Base-by-base conservation (phyloP, 2,329 filamentous ascomycete genomes). In the Monilinia fructigena region DNA sequence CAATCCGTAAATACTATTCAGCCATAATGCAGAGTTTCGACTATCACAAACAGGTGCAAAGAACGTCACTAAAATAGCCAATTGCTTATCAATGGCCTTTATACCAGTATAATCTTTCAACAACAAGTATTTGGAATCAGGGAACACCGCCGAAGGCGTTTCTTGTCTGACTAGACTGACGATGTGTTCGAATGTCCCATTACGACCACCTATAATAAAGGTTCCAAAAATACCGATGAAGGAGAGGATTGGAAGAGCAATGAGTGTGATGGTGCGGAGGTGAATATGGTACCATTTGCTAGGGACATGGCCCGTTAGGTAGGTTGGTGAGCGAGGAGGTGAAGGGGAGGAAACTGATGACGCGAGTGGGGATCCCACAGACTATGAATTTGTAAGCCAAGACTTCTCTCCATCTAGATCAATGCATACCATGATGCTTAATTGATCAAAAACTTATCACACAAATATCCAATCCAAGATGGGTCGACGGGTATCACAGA, bases 41-140 rank as follows among this genome's bases (percentile, higher is more conserved):
- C 62, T 47, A 48, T 72, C 70, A 35, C 70, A 55, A 6, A 71
- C 66, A 1, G 73, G 72, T 1, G 69, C 70, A 60, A 75, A 75
- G 67, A 75, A 76, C 2, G 63, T 52, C 14, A 73, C 70, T 23
- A 76, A 53, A 35, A 68, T 31, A 8, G 65, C 38, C 45, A 76
- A 40, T 35, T 72, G 71, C 3, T 40, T 20, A 66, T 75, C 74
- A 26, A 76, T 20, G n/a, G 58, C 58, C 23, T 35, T 58, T 23
- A 73, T 20, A 26, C 71, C 69, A 5, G 71, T 74, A 54, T 72
- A 75, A 4, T 26, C 52, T 55, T 60, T 71, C n/a, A 74, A 12
- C 4, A 74, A 52, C 4, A 65, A 47, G 23, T 64, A 65, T 14
- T 66, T 66, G 7, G 71, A 67, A 35, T 64, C 68, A 3, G 71